Percentiles rank a stretch among this genome's conserved stretches.
phyloP scores from a whole-genome alignment of 2,329 filamentous ascomycete genomes.

The Talaromyces pinophilus region DNA sequence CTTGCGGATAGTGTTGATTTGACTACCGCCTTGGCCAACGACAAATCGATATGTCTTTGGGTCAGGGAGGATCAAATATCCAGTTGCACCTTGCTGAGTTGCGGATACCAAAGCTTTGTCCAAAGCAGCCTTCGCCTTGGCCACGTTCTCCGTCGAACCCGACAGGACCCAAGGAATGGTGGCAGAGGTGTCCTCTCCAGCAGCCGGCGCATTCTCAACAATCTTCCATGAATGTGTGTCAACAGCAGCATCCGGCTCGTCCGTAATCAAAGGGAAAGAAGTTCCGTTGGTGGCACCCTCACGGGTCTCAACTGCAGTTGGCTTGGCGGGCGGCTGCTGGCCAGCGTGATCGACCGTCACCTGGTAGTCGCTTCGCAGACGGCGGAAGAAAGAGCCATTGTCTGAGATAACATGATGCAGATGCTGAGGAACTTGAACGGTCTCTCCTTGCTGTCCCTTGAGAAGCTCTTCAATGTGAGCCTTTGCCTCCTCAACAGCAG shows the following conservation, averaged over 20 bases:
- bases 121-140: slow-evolving; percentile 76
- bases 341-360: slow-evolving; percentile 92
- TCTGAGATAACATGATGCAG: slow-evolving; percentile 80
- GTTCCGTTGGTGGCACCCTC: slow-evolving; percentile 59
- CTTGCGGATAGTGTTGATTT: slow-evolving; percentile 90
- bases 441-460: slow-evolving; percentile 86
- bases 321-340: slow-evolving; percentile 71
- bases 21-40: slow-evolving; percentile 82
- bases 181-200: slow-evolving; percentile 32
- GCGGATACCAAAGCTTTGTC: slow-evolving; percentile 68
- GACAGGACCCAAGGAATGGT: slow-evolving; percentile 81
- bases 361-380: slow-evolving; percentile 78
- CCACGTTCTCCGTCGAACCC: slow-evolving; percentile 73
- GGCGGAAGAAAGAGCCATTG: slow-evolving; percentile 91
- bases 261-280: slow-evolving; percentile 87
- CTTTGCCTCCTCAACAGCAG: slow-evolving; percentile 81
- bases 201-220: slow-evolving; percentile 54
- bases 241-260: slow-evolving; percentile 66
- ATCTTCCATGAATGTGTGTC: slow-evolving; percentile 82
- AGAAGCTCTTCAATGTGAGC: slow-evolving; percentile 74
- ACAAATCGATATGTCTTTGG: slow-evolving; percentile 86
- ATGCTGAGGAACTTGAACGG: slow-evolving; percentile 76
- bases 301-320: slow-evolving; percentile 53
- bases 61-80: slow-evolving; percentile 87
- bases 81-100: slow-evolving; percentile 59